Conservation (phyloP, 139 green algal species). For the Coelastrella sp. region DNA sequence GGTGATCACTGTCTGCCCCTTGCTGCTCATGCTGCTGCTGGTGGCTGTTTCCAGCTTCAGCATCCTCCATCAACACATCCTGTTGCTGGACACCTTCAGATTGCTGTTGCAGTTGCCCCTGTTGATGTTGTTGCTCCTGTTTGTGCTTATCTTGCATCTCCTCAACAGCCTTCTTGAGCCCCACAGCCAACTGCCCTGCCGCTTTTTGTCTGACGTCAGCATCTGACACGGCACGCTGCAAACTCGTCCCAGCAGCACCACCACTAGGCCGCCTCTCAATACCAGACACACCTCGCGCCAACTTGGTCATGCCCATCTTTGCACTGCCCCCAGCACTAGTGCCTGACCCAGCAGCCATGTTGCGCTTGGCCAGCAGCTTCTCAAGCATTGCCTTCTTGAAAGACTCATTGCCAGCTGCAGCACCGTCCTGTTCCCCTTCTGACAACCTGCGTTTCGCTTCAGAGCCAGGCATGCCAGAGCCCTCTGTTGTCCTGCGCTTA, state of each 20-base stretch:
- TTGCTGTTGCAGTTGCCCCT: too few species aligned
- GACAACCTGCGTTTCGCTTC: background rate
- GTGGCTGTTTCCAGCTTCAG: background rate
- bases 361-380: constrained; percentile 34
- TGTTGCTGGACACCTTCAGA: background rate
- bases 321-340: background rate
- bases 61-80: constrained; percentile 22
- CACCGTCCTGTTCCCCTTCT: background rate
- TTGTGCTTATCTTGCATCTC: constrained; percentile 22
- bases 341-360: background rate
- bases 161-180: constrained; percentile 44
- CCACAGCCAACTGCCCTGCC: constrained; percentile 18
- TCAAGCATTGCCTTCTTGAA: constrained; percentile 43
- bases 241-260: background rate
- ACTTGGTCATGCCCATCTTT: background rate
- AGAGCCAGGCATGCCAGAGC: background rate
- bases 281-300: background rate
- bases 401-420: background rate
- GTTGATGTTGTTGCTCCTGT: constrained; percentile 15
- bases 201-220: constrained; percentile 53
- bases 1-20: background rate
- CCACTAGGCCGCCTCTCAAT: constrained; percentile 19
- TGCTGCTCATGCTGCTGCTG: background rate
- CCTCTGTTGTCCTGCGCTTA: constrained; percentile 34
- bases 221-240: constrained; percentile 42